Evolutionary conservation across 345 rosid genomes (phyloP).

Genomic region (Geranium rotundifolium): DNA sequence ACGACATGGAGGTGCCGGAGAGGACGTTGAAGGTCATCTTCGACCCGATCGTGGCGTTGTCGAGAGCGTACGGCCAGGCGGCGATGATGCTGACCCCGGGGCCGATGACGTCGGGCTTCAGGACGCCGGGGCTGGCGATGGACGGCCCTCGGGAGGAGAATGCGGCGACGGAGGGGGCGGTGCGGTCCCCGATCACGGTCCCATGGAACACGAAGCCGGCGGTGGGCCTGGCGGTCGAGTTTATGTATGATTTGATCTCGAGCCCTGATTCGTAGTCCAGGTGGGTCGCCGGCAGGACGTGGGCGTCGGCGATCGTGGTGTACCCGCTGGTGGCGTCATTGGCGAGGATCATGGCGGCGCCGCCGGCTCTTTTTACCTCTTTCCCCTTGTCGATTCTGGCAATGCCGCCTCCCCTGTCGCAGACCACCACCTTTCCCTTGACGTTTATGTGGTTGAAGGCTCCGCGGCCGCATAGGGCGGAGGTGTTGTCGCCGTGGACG

Average conservation of each 20-base stretch:
- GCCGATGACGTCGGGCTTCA: conserved; percentile 40
- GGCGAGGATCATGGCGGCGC: conserved; percentile 21
- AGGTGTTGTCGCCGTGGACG: conserved; percentile 18
- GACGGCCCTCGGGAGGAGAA: conserved; percentile 48
- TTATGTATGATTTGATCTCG: conserved; percentile 24
- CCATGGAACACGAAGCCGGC: conserved; percentile 20
- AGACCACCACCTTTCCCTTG: conserved; percentile 26
- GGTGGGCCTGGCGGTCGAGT: conserved; percentile 12
- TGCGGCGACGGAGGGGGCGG: conserved; percentile 26
- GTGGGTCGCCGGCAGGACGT: conserved; percentile 14
- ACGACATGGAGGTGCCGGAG: conserved; percentile 45
- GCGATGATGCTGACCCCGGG: conserved; percentile 32
- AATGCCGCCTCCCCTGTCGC: conserved; percentile 21
- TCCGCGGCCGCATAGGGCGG: conserved; percentile 17
- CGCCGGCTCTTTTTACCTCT: conserved; percentile 27
- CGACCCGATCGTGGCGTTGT: conserved; percentile 7
- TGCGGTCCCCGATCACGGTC: conserved; percentile 14
- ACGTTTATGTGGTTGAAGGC: conserved; percentile 14
- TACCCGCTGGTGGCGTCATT: conserved; percentile 18
- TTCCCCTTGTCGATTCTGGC: conserved; percentile 16
- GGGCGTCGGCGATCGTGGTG: conserved; percentile 17
- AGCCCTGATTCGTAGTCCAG: conserved; percentile 18
- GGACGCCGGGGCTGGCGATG: conserved; percentile 26
- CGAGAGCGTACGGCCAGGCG: conserved; percentile 22
- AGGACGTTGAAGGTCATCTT: conserved; percentile 22